These are phyloP conservation scores for Diophrys appendiculata DNA, from an alignment of 73 alveolate genomes.

Conservation along the genomic window DNA sequence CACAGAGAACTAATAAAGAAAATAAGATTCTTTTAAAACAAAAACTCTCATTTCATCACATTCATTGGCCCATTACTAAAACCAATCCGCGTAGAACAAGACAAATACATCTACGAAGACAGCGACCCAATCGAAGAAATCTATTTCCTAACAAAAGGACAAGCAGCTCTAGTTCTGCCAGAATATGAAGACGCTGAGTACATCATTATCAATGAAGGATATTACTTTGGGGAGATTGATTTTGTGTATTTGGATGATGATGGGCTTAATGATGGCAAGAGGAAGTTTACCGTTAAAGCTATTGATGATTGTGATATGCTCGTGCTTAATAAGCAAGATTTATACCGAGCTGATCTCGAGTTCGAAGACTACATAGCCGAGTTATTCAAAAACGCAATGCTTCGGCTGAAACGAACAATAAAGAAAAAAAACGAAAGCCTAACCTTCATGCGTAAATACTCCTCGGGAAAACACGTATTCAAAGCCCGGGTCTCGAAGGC, in stretches of 20 bases:
- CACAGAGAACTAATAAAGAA: slow-evolving; percentile 53
- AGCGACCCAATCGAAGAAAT: slow-evolving; percentile 70
- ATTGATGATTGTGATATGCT: slow-evolving; percentile 42
- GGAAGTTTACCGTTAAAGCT: slow-evolving; percentile 55
- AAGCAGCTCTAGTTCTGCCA: slow-evolving; percentile 55
- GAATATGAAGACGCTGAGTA: slow-evolving; percentile 41
- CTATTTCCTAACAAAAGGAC: slow-evolving; percentile 67
- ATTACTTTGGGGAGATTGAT: slow-evolving; percentile 80
- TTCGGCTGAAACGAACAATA: slow-evolving; percentile 29
- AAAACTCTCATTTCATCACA: slow-evolving; percentile 64
- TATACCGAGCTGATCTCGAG: slow-evolving; percentile 9
- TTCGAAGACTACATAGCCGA: slow-evolving; percentile 38
- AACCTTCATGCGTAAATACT: neutral
- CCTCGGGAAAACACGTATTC: neutral
- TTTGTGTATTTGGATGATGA: slow-evolving; percentile 21
- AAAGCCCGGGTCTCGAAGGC: slow-evolving; percentile 5
- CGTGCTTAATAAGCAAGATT: too few species aligned
- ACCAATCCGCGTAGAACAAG: slow-evolving; percentile 59
- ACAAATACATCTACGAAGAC: slow-evolving; percentile 55
- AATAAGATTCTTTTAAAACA: slow-evolving; percentile 54
- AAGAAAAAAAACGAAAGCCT: slow-evolving; percentile 24
- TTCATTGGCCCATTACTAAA: slow-evolving; percentile 69
- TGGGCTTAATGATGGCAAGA: slow-evolving; percentile 23
- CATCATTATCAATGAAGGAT: slow-evolving; percentile 56
- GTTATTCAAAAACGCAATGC: slow-evolving; percentile 41